Percentiles rank a stretch among this genome's conserved stretches.
Evolutionary conservation across 352 stramenopile species (phyloP).

Genomic region (Thalassiosira mediterranea): DNA sequence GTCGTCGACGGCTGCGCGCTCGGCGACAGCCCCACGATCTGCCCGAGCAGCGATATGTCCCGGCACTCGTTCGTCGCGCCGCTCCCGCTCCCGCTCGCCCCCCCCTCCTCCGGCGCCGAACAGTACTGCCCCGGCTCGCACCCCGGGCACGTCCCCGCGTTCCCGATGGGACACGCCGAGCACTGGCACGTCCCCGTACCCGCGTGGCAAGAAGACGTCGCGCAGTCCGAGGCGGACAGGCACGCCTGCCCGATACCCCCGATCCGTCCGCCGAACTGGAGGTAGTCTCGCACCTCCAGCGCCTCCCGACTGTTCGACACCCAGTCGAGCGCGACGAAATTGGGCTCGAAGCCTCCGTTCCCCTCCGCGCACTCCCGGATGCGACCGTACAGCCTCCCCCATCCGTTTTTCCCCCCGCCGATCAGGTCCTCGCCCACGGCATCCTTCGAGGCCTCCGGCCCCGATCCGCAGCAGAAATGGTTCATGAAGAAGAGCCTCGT

Average conservation of each 20-base stretch:
- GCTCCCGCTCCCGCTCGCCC: too few species aligned
- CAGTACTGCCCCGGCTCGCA: constrained; percentile 19
- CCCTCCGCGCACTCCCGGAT: constrained; percentile 31
- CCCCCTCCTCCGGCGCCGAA: too few species aligned
- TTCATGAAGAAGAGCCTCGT: constrained; percentile 44
- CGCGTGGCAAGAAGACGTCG: constrained; percentile 31
- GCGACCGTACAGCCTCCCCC: constrained; percentile 28
- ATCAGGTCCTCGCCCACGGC: constrained; percentile 4
- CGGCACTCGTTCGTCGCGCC: too few species aligned
- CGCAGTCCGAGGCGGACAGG: constrained; percentile 14
- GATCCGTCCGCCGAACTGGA: constrained; percentile 30
- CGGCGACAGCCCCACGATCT: too few species aligned
- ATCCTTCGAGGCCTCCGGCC: background rate
- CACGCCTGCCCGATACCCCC: constrained; percentile 28
- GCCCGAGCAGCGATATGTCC: background rate
- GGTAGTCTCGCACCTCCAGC: constrained; percentile 3
- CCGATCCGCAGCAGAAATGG: constrained; percentile 30
- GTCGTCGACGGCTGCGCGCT: too few species aligned
- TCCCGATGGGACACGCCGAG: constrained; percentile 5
- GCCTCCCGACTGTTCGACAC: constrained; percentile 20
- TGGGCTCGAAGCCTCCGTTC: constrained; percentile 35
- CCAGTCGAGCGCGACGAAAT: constrained; percentile 48
- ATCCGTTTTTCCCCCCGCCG: constrained; percentile 43
- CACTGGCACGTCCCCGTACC: constrained; percentile 27
- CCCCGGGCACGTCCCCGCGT: constrained; percentile 11